Percentiles rank a stretch among this genome's conserved stretches.
Evolutionary conservation across 2,329 filamentous ascomycete genomes (phyloP).

Genomic region (Arthrobotrys iridis): DNA sequence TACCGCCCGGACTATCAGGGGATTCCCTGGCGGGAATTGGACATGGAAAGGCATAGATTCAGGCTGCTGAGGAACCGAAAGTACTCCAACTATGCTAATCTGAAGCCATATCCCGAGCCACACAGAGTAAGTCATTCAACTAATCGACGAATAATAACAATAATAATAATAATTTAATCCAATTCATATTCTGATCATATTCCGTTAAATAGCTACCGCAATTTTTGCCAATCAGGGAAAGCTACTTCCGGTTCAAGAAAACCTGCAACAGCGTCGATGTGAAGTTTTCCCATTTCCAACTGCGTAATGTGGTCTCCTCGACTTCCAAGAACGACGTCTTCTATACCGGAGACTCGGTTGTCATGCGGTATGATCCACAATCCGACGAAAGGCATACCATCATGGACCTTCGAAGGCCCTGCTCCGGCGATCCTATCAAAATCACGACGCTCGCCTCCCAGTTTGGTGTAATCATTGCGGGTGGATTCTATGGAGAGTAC

Average conservation of each 20-base stretch:
- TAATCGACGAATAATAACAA: neutral
- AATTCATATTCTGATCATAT: neutral
- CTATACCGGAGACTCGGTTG: conserved; percentile 67
- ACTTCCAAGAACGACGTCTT: conserved; percentile 69
- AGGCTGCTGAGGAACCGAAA: conserved; percentile 55
- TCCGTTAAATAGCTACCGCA: conserved; percentile 31
- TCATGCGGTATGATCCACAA: conserved; percentile 68
- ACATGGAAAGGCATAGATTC: conserved; percentile 54
- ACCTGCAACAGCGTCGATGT: conserved; percentile 69
- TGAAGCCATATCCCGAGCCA: conserved; percentile 54
- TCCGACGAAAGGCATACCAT: conserved; percentile 61
- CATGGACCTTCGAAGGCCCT: conserved; percentile 56
- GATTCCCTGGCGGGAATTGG: conserved; percentile 56
- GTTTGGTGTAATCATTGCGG: conserved; percentile 61
- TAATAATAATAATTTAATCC: neutral
- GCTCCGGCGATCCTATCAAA: conserved; percentile 55
- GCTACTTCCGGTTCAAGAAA: conserved; percentile 69
- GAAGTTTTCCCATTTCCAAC: conserved; percentile 72
- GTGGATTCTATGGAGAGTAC: conserved; percentile 62
- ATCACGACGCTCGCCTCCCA: conserved; percentile 60
- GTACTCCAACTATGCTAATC: conserved; percentile 58
- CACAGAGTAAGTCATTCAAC: conserved; percentile 53
- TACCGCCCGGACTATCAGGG: conserved; percentile 57
- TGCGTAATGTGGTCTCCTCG: conserved; percentile 71
- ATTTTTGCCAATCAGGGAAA: conserved; percentile 53